Conservation (phyloP, 1,139 yeast species). For the Scheffersomyces segobiensis region DNA sequence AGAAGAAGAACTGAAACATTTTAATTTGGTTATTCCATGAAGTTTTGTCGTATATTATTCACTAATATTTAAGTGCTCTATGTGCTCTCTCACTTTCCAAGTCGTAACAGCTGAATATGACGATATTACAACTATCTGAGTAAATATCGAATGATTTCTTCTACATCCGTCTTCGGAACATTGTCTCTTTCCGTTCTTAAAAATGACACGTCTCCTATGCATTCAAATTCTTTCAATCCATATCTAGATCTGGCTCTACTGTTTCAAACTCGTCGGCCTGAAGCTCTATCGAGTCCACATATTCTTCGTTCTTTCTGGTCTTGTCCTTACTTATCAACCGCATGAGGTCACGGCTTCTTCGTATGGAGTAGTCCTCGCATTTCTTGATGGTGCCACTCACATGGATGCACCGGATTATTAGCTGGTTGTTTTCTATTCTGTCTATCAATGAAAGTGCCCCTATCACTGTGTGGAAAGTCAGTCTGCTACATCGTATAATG, state of each 20-base stretch:
- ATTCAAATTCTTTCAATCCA: background rate
- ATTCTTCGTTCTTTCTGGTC: background rate
- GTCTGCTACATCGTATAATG: constrained; percentile 74
- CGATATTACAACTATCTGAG: too few relatives aligned
- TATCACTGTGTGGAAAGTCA: constrained; percentile 59
- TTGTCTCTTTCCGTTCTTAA: too few relatives aligned
- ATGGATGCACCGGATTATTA: constrained; percentile 63
- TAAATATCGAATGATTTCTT: too few relatives aligned
- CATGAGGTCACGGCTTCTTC: constrained; percentile 42
- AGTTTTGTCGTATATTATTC: too few relatives aligned
- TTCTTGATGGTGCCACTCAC: constrained; percentile 90
- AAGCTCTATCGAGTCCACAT: background rate
- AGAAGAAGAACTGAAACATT: too few relatives aligned
- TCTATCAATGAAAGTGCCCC: constrained; percentile 72
- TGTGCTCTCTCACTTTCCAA: too few relatives aligned
- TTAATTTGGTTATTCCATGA: too few relatives aligned
- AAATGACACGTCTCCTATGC: too few relatives aligned
- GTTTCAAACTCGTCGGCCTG: background rate
- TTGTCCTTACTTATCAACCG: constrained; percentile 23
- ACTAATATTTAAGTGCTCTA: too few relatives aligned
- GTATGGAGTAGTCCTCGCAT: constrained; percentile 67
- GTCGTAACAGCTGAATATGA: too few relatives aligned
- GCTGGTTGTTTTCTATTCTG: constrained; percentile 50
- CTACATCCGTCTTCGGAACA: too few relatives aligned
- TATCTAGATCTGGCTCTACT: background rate